Evolutionary conservation across 2,329 filamentous ascomycete species (phyloP).

Genomic region (Neoarthrinium moseri): DNA sequence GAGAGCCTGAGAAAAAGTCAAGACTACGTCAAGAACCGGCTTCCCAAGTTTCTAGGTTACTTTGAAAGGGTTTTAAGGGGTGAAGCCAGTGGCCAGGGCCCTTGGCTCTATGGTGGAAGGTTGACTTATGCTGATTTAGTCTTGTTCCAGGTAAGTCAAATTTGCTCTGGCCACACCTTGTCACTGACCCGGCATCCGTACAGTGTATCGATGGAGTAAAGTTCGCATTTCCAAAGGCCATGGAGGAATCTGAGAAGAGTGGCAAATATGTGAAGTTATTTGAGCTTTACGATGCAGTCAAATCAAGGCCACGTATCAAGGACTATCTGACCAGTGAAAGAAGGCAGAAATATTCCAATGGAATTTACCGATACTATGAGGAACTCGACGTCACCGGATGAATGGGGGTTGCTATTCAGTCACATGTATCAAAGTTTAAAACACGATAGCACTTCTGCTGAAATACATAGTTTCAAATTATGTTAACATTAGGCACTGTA

Average conservation of each 20-base stretch:
- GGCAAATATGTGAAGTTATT: conserved; percentile 63
- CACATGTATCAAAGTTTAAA: too few species aligned
- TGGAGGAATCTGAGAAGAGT: conserved; percentile 50
- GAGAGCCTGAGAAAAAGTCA: conserved; percentile 58
- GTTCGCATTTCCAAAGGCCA: conserved; percentile 70
- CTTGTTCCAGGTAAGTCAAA: conserved; percentile 61
- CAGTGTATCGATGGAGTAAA: conserved; percentile 56
- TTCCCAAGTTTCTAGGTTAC: conserved; percentile 72
- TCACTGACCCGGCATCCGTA: neutral
- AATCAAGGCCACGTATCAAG: conserved; percentile 62
- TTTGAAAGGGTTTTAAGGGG: conserved; percentile 65
- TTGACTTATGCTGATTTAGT: conserved; percentile 74
- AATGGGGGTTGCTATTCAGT: too few species aligned
- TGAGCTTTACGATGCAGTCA: conserved; percentile 61
- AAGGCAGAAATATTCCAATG: conserved; percentile 58
- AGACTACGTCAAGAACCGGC: conserved; percentile 57
- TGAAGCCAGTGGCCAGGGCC: conserved; percentile 55
- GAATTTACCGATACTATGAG: conserved; percentile 71
- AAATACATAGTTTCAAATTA: too few species aligned
- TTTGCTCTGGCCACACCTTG: neutral
- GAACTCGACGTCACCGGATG: conserved; percentile 61
- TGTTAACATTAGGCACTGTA: too few species aligned
- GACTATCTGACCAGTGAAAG: conserved; percentile 67
- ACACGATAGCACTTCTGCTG: too few species aligned
- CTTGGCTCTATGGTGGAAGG: conserved; percentile 64